Evolutionary conservation across 2,329 filamentous ascomycete species (phyloP), one percentile per base, ranked within the genome.

Genomic region (Pyrenophora teres): DNA sequence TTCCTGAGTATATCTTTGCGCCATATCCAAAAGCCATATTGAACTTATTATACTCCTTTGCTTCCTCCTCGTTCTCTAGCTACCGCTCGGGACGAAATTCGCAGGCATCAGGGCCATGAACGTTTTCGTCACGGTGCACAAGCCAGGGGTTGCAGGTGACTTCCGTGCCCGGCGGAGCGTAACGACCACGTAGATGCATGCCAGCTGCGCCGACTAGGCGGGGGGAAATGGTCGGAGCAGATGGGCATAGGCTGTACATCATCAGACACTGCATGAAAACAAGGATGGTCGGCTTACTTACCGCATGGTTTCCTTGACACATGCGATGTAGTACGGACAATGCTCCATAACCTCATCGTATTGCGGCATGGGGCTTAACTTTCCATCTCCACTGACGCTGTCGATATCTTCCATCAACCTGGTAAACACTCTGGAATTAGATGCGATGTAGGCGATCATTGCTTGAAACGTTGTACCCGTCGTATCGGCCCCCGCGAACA

Each of bases 1-100:
- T 76, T 0, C 81, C 80, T 37, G 82, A 58, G 49, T 80, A 82
- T 10, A 76, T 69, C 9, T 78, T 67, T 0, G 77, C 62, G 0
- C 81, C 81, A 64, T 80, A 80, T 0, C 80, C 80, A 50, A 82
- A 83, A 0, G 69, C 71, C 63, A 83, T 75, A 50, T 74, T 78
- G 47, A 79, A 79, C 65, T 78, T 80, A 37, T 75, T 73, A 50
- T 75, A 78, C 46, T 76, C 60, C 54, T 74, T 76, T 0, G 73
- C 71, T 36, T 69, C 71, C 30, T 77, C 70, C 10, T 65, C 70
- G 19, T 72, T 57, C 39, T 67, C 67, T 12, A 71, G 46, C 68
- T 69, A 72, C 16, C 68, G 44, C 47, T 69, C 68, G 6, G 65
- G 63, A 23, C 59, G 59, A 46, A 70, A 73, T 3, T 57, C 50